Conservation (phyloP, 1,139 yeast genomes). For the Saccharomyces hybrid region DNA sequence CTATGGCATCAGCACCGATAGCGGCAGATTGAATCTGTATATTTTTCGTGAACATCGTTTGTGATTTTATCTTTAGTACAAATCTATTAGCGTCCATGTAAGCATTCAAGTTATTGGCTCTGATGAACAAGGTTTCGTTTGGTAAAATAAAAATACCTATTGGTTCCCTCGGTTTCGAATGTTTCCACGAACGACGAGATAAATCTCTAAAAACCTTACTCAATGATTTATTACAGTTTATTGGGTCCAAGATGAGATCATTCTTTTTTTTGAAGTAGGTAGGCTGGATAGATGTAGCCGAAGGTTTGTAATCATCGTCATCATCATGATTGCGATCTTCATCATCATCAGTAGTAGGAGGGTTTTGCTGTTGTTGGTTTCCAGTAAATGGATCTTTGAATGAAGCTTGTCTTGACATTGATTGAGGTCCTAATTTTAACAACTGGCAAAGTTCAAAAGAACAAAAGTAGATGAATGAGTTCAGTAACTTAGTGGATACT, state of each 20-base stretch:
- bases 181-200: conserved; percentile 89
- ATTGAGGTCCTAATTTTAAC: conserved; percentile 17
- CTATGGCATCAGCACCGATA: conserved; percentile 78
- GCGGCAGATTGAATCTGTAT: conserved; percentile 39
- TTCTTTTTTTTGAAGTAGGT: conserved; percentile 26
- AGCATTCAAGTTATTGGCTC: conserved; percentile 71
- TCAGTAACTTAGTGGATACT: conserved; percentile 66
- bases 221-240: conserved; percentile 39
- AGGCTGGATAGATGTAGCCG: conserved; percentile 22
- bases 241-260: conserved; percentile 30
- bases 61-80: conserved; percentile 49
- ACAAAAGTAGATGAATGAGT: conserved; percentile 77
- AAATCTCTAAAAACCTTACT: conserved; percentile 74
- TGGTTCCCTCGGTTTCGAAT: conserved; percentile 49
- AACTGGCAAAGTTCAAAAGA: conserved; percentile 45
- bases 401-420: not conserved
- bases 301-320: conserved; percentile 9
- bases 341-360: conserved; percentile 1
- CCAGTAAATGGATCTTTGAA: conserved; percentile 1
- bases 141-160: conserved; percentile 62
- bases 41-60: conserved; percentile 33
- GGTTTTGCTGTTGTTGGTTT: not conserved
- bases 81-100: conserved; percentile 88
- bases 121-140: conserved; percentile 55
- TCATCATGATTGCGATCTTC: conserved; percentile 8